Conservation (phyloP, 2,329 filamentous ascomycete species). For the Colletotrichum sp. region DNA sequence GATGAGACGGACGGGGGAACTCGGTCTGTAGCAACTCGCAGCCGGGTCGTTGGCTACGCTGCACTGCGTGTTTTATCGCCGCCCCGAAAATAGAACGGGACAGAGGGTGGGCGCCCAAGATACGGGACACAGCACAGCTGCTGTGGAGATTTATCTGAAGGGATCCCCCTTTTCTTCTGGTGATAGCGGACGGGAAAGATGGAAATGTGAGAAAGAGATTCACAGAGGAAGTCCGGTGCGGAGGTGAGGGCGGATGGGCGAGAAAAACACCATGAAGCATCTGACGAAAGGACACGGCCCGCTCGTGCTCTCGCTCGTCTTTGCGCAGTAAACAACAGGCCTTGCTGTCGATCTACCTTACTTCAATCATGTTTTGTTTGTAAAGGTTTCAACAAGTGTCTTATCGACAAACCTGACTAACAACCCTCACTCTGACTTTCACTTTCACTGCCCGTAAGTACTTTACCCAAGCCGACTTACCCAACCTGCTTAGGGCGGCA, state of each 20-base stretch:
- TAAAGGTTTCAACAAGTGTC: conserved; percentile 10
- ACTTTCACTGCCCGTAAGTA: background rate
- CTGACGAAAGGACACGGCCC: background rate
- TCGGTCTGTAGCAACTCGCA: background rate
- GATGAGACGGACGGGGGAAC: conserved; percentile 15
- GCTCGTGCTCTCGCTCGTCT: background rate
- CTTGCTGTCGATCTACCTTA: conserved; percentile 1
- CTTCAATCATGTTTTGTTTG: conserved; percentile 13
- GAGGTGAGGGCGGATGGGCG: conserved; percentile 13
- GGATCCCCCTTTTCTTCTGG: conserved; percentile 11
- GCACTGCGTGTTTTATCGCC: conserved; percentile 19
- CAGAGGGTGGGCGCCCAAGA: background rate
- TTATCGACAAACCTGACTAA: background rate
- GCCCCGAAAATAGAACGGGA: conserved; percentile 19
- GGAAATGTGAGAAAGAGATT: background rate
- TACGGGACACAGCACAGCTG: conserved; percentile 5
- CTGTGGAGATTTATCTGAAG: conserved; percentile 10
- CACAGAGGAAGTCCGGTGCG: conserved; percentile 15
- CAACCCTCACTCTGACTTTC: background rate
- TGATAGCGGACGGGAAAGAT: background rate
- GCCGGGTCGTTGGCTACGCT: background rate
- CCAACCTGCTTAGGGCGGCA: background rate
- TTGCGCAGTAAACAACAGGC: background rate
- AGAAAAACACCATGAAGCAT: background rate
- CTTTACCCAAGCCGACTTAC: background rate